phyloP scores from a whole-genome alignment of 306 rosid species.

The Calophaca sinica region DNA sequence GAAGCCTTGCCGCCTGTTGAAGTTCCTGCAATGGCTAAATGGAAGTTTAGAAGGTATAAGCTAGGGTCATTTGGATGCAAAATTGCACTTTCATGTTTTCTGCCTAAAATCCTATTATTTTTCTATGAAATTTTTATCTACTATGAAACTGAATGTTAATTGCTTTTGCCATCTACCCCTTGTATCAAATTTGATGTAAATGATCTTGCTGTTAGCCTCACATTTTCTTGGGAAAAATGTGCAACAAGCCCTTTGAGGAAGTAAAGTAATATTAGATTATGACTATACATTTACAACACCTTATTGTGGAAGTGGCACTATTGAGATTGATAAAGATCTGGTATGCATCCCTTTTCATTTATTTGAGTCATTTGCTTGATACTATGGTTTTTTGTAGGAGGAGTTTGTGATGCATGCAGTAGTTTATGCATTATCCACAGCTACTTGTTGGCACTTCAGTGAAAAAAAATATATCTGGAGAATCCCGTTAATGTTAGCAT shows the following conservation, averaged over 20 bases:
- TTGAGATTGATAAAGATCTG: conserved; percentile 61
- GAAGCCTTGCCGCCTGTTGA: conserved; percentile 96
- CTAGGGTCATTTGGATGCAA: conserved; percentile 17
- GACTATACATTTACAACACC: conserved; percentile 97
- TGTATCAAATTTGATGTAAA: conserved; percentile 16
- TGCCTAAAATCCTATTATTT: not conserved
- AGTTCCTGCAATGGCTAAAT: conserved; percentile 95
- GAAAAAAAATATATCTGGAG: conserved; percentile 5
- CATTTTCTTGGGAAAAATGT: conserved; percentile 48
- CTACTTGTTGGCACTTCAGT: not conserved
- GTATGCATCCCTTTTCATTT: conserved; percentile 52
- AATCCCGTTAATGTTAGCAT: not conserved
- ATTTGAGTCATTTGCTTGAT: not conserved
- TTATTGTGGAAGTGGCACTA: conserved; percentile 77
- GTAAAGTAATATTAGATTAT: conserved; percentile 89
- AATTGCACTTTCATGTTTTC: conserved; percentile 4
- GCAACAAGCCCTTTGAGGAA: conserved; percentile 90
- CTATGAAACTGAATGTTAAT: conserved; percentile 14
- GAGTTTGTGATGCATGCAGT: too few relatives aligned
- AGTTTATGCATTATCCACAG: not conserved
- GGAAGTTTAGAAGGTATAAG: conserved; percentile 89
- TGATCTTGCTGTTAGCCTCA: conserved; percentile 44
- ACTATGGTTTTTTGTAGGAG: not conserved
- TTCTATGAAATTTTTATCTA: conserved; percentile 7
- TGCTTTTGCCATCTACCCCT: not conserved